Evolutionary conservation across 2,329 filamentous ascomycete genomes (phyloP).

Genomic region (Sporothrix euskadiensis): DNA sequence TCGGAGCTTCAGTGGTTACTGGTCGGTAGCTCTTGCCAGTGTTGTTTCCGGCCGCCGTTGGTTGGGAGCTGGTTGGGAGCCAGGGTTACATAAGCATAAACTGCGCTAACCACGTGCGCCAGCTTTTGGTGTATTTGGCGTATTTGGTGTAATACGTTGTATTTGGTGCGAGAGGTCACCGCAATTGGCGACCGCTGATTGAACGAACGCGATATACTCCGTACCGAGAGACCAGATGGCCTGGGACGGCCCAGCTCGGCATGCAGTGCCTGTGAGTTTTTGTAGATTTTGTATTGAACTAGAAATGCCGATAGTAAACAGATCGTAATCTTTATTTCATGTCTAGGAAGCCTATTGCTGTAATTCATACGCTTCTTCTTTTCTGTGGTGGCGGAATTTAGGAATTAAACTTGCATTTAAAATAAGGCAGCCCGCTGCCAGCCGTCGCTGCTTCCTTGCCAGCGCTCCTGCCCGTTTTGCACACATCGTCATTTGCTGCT

Average conservation of each 20-base stretch:
- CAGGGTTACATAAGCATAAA: constrained; percentile 12
- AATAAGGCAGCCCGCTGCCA: constrained; percentile 11
- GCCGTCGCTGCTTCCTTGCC: constrained; percentile 8
- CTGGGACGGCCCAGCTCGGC: neutral
- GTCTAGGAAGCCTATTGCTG: neutral
- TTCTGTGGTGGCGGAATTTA: neutral
- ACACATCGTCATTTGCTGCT: constrained; percentile 27
- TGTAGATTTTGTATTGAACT: neutral
- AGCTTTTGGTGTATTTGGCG: neutral
- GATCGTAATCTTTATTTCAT: too few relatives aligned
- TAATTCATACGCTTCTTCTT: neutral
- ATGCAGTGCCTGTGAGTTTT: neutral
- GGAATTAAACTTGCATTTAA: constrained; percentile 5
- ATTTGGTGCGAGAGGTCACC: neutral
- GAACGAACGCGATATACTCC: neutral
- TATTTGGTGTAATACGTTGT: too few relatives aligned
- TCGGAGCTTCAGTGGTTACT: neutral
- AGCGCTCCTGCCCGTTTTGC: constrained; percentile 16
- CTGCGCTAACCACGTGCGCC: constrained; percentile 26
- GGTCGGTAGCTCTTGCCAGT: neutral
- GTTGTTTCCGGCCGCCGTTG: neutral
- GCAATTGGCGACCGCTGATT: constrained; percentile 27
- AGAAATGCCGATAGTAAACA: too few relatives aligned
- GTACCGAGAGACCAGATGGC: neutral
- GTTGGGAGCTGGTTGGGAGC: too few relatives aligned